Evolutionary conservation across 345 rosid species (phyloP), one percentile per base, ranked within the genome.

Genomic region (Clarkia xantiana): DNA sequence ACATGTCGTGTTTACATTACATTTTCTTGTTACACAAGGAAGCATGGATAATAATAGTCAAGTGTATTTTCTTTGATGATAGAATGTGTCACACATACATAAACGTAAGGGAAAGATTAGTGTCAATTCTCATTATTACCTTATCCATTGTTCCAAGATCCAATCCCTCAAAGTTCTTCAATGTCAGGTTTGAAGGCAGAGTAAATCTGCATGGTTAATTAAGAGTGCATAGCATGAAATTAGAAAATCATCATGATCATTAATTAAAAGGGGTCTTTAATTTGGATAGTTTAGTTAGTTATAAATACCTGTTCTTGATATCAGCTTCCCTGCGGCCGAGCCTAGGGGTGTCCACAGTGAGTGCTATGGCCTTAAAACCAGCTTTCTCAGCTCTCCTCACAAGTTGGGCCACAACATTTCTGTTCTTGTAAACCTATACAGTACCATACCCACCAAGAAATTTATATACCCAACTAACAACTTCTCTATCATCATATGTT

Each of bases 311-410:
- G 73, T 84, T 88, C 76, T 81, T 88, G 83, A 88, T 88, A 63
- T 88, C 97, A 52, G 91, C 74, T 61, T 88, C 97, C 54, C 97
- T 77, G 39, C 88, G 91, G 16, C 97, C 97, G 0, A 88, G 86
- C 73, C 84, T 76, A 43, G 97, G 97, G 59, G 86, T 77, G 51
- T 88, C 94, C 40, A 88, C 97, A 40, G 97, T 88, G 51, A 88
- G 94, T 57, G 82, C 97, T 71, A 88, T 81, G 36, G 97, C 97
- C 80, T 79, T 84, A 75, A 79, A 88, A 11, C 97, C 97, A 48
- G 91, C 94, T 62, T 60, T 81, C 59, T 88, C 97, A 14, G 97
- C 97, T 76, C 94, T 77, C 64, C 80, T 76, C 61, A 88, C 97
- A 1, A 88, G 78, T 62, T 81, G 94, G 14, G 82, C 94, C 51